Conservation (phyloP, 768 basidiomycete genomes). For the Hemileccinum impolitum region DNA sequence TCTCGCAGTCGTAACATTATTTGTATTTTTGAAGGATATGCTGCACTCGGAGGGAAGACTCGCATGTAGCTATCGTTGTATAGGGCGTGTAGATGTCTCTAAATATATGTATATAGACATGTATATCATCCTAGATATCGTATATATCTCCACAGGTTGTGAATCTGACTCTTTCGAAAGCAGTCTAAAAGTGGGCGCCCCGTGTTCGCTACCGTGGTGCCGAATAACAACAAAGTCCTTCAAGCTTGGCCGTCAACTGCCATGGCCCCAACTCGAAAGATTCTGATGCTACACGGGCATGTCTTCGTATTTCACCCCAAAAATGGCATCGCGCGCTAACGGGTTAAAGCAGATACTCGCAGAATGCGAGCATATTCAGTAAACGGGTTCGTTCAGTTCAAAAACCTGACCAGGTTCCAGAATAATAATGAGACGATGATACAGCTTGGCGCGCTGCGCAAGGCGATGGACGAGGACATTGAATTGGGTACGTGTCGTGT, state of each 20-base stretch:
- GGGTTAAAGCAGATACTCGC: constrained; percentile 51
- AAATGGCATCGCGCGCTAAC: not conserved
- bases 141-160: too few species aligned
- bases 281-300: constrained; percentile 48
- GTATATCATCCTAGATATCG: too few species aligned
- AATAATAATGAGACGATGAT: not conserved
- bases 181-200: too few species aligned
- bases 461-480: constrained; percentile 59
- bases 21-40: too few species aligned
- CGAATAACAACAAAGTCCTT: not conserved
- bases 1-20: constrained; percentile 6
- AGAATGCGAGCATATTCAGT: constrained; percentile 67
- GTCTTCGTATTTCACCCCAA: constrained; percentile 8
- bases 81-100: not conserved
- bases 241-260: constrained; percentile 1
- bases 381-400: constrained; percentile 52
- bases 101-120: too few species aligned
- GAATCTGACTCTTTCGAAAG: too few species aligned
- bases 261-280: constrained; percentile 29
- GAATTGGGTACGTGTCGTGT: constrained; percentile 51
- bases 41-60: too few species aligned
- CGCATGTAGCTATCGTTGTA: too few species aligned
- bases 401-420: not conserved
- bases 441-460: constrained; percentile 71
- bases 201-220: too few species aligned